These are phyloP conservation scores for Malus orientalis DNA, from an alignment of 306 rosid genomes.

Conservation along the genomic window DNA sequence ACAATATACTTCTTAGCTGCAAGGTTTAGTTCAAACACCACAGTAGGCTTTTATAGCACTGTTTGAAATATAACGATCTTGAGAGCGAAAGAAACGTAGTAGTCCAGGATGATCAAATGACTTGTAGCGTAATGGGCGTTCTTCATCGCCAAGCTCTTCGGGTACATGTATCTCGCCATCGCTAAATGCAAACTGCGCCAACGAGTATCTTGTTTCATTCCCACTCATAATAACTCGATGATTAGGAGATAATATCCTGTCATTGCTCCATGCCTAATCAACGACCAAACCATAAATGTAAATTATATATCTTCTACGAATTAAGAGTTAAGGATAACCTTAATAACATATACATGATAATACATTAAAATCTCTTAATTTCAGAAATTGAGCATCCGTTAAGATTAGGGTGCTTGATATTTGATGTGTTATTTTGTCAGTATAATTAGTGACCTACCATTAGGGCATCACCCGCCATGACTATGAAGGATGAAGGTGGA, in stretches of 20 bases:
- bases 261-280: slow-evolving; percentile 80
- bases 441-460: slow-evolving; percentile 24
- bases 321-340: not conserved
- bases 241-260: slow-evolving; percentile 50
- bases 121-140: slow-evolving; percentile 50
- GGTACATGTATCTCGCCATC: slow-evolving; percentile 53
- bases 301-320: no score
- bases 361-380: no score
- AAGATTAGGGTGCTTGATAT: not conserved
- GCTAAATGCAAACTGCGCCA: slow-evolving; percentile 53
- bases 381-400: no score
- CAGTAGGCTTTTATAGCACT: slow-evolving; percentile 27
- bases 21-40: slow-evolving; percentile 18
- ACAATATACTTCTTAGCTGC: not conserved
- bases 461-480: slow-evolving; percentile 72
- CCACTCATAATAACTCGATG: slow-evolving; percentile 59
- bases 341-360: no score
- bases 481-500: slow-evolving; percentile 50
- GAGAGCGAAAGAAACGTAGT: slow-evolving; percentile 27
- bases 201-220: slow-evolving; percentile 54
- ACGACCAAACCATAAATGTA: not conserved
- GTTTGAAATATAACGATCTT: slow-evolving; percentile 17
- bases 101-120: slow-evolving; percentile 57
- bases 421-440: not conserved
- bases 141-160: slow-evolving; percentile 48